Base-by-base conservation (phyloP, 176 grass and related monocot species). In the Ampelocalamus luodianensis region DNA sequence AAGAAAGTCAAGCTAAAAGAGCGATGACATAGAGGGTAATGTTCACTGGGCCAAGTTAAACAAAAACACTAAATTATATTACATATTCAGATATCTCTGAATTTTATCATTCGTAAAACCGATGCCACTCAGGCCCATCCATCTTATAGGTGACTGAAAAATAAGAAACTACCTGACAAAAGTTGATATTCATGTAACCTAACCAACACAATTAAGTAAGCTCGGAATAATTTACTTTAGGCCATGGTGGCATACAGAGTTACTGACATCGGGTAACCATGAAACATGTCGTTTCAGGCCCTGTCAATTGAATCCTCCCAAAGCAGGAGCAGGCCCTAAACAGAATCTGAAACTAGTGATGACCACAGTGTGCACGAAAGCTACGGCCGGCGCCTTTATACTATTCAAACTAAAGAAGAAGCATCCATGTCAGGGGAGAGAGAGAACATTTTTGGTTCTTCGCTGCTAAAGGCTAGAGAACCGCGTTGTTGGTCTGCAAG, bases 321-420 rank as follows among this genome's bases (percentile, higher is more conserved):
- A 54, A 40, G 63, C 18, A 10, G 13, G 18, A 27, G 62, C 54
- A 38, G 27, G 37, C 70, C 61, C 55, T 67, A 49, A 23, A 82
- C 32, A 29, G 71, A 87, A 87, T 87, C 85, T 76, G 37, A 59
- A 58, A 45, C 68, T 40, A 60, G 60, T 66, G 70, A 55, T 66
- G 70, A 45, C 46, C 69, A 74, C 77, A 74, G 68, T 10, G 58
- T 29, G 14, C 8, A 71, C 48, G 61, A 81, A 24, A 65, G 85
- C 78, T 5, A 60, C 71, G 6, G 48, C 85, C 78, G 60, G 22
- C 34, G 17, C 9, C 78, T 87, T 61, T 82, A 38, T 5, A 68
- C 71, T 68, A n/a, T 70, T 70, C 71, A 51, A 87, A 80, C 71
- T 44, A 36, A 18, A 55, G 64, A 82, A 68, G 64, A 82, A 68